Conservation (phyloP, 1,284 basidiomycete species). For the Afroboletus lepidellus region DNA sequence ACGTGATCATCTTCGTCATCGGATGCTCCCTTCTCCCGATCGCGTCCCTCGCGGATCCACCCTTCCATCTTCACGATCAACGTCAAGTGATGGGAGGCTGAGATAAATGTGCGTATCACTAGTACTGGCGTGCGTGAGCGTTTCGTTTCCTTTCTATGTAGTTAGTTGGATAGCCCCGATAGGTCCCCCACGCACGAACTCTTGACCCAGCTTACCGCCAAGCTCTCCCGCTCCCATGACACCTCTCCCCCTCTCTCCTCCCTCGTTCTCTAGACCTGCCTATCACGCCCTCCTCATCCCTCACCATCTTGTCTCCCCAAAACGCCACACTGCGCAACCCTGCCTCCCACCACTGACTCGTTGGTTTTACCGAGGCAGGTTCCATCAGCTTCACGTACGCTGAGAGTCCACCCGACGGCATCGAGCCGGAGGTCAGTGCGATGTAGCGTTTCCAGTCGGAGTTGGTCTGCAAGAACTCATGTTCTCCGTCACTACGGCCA, state of each 20-base stretch:
- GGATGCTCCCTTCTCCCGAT: conserved; percentile 54
- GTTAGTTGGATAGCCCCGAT: too few relatives aligned
- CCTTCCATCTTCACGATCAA: conserved; percentile 15
- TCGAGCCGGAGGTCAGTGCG: too few relatives aligned
- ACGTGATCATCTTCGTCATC: too few relatives aligned
- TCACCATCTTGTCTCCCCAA: conserved; percentile 8
- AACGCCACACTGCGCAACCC: too few relatives aligned
- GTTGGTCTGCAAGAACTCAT: too few relatives aligned
- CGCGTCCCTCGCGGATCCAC: conserved; percentile 5
- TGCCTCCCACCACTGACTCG: too few relatives aligned
- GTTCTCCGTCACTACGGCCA: too few relatives aligned
- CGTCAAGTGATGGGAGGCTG: background rate
- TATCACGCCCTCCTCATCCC: conserved; percentile 1
- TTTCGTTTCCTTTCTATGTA: background rate
- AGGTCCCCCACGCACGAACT: conserved; percentile 1
- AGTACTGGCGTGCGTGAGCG: background rate
- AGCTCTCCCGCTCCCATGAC: background rate
- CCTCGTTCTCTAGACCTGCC: background rate
- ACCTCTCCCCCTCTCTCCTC: background rate
- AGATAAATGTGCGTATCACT: background rate
- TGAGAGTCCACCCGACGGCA: too few relatives aligned
- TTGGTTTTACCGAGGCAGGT: too few relatives aligned
- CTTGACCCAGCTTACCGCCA: background rate
- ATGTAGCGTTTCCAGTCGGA: too few relatives aligned
- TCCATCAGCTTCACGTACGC: too few relatives aligned